Percentiles rank a stretch among this genome's conserved stretches.
These are phyloP conservation scores for Penicillium sp. DNA, from an alignment of 2,329 filamentous ascomycete genomes.

Conservation along the genomic window DNA sequence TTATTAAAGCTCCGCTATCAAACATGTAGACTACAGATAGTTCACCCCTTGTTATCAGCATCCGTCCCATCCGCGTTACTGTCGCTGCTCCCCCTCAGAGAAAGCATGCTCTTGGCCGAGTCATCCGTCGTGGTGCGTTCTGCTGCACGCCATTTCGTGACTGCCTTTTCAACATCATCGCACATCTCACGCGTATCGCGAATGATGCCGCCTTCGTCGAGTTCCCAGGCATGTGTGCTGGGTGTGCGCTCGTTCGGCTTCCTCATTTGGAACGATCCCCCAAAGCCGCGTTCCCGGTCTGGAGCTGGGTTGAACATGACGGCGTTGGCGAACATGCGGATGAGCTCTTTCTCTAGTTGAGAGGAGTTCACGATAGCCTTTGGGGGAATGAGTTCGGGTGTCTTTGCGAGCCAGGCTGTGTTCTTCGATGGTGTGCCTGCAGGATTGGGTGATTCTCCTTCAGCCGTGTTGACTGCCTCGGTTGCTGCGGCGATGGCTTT, in stretches of 20 bases:
- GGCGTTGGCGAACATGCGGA: constrained; percentile 96
- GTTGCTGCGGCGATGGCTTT: constrained; percentile 41
- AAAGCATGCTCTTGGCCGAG: constrained; percentile 33
- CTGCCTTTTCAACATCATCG: constrained; percentile 73
- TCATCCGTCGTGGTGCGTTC: constrained; percentile 49
- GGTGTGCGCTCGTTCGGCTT: constrained; percentile 36
- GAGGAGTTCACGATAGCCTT: constrained; percentile 88
- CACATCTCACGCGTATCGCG: constrained; percentile 88
- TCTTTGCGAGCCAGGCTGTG: constrained; percentile 49
- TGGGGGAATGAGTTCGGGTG: constrained; percentile 75
- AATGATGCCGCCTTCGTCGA: constrained; percentile 81
- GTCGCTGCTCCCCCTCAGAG: constrained; percentile 35
- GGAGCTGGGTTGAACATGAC: constrained; percentile 96
- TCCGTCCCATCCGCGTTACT: constrained; percentile 34
- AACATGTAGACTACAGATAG: too few relatives aligned
- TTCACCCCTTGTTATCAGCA: constrained; percentile 26
- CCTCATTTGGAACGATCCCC: constrained; percentile 54
- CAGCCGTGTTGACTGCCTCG: constrained; percentile 63
- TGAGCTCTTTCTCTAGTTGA: constrained; percentile 87
- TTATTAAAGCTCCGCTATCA: too few relatives aligned
- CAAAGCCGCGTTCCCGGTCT: constrained; percentile 66
- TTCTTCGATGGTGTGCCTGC: constrained; percentile 36
- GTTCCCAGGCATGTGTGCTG: constrained; percentile 56
- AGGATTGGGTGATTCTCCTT: constrained; percentile 49
- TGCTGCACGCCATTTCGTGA: constrained; percentile 71